Conservation (phyloP, 192 early-diverging fungal genomes). For the Rhizoclosmatium globosum region DNA sequence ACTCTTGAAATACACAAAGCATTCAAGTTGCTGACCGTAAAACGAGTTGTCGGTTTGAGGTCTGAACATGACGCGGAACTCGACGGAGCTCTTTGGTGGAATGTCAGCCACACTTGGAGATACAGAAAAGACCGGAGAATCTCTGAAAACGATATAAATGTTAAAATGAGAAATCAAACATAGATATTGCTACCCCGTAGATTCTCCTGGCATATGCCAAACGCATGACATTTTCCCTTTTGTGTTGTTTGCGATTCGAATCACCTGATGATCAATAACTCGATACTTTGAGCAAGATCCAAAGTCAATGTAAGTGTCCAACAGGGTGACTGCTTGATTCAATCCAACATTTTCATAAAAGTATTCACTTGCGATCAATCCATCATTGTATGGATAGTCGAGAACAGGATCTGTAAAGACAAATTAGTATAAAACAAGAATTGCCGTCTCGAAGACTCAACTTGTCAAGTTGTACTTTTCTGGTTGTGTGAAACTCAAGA, state of each 20-base stretch:
- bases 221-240: conserved; percentile 66
- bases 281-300: conserved; percentile 61
- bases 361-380: conserved; percentile 51
- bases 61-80: conserved; percentile 60
- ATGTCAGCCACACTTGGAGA: conserved; percentile 54
- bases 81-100: conserved; percentile 46
- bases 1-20: conserved; percentile 67
- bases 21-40: conserved; percentile 63
- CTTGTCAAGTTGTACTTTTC: conserved; percentile 13
- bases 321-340: conserved; percentile 46
- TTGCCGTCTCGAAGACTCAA: neutral
- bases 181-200: conserved; percentile 12
- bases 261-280: conserved; percentile 55
- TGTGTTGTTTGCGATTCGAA: conserved; percentile 61
- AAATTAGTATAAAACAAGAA: conserved; percentile 10
- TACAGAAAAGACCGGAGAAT: conserved; percentile 56
- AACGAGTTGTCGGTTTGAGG: conserved; percentile 62
- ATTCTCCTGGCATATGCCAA: conserved; percentile 58
- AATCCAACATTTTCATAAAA: conserved; percentile 59
- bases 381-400: conserved; percentile 56
- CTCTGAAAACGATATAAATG: conserved; percentile 2
- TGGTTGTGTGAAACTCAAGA: conserved; percentile 40
- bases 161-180: neutral
- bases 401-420: conserved; percentile 15
- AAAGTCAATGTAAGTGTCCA: conserved; percentile 63